Evolutionary conservation across 2,329 filamentous ascomycete species (phyloP).

Genomic region (Fusarium veterinarium): DNA sequence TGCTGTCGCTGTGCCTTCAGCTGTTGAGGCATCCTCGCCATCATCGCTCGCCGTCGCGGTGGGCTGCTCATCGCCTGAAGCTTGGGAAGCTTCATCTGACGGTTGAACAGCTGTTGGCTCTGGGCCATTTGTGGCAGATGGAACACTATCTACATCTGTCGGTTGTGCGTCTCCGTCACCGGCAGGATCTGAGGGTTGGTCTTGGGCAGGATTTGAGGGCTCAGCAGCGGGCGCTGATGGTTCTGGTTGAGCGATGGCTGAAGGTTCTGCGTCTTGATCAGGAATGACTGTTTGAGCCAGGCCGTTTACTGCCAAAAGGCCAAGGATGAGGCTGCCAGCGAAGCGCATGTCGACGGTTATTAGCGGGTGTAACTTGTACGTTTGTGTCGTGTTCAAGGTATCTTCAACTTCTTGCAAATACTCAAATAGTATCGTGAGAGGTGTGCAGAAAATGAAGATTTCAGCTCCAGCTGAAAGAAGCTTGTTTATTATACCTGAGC

Average conservation of each 20-base stretch:
- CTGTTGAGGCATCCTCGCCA: conserved; percentile 5
- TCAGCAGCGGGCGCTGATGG: conserved; percentile 24
- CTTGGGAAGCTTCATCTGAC: conserved; percentile 8
- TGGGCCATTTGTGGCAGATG: conserved; percentile 4
- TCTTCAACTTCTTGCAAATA: neutral
- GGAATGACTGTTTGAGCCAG: conserved; percentile 21
- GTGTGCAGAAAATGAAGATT: neutral
- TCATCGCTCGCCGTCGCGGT: conserved; percentile 4
- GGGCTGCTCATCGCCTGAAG: conserved; percentile 1
- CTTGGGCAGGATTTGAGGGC: conserved; percentile 11
- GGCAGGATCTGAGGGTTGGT: conserved; percentile 1
- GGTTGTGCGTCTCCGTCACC: neutral
- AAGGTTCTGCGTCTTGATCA: conserved; percentile 10
- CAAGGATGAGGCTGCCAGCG: conserved; percentile 24
- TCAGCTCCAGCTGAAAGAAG: conserved; percentile 4
- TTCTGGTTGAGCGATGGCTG: conserved; percentile 20
- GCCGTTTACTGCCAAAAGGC: conserved; percentile 30
- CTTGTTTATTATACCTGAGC: conserved; percentile 17
- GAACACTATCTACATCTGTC: neutral
- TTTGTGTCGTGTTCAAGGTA: neutral
- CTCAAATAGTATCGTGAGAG: neutral
- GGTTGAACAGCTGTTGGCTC: conserved; percentile 12
- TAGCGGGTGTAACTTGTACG: neutral
- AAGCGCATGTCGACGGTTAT: conserved; percentile 24
- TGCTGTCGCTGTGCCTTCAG: conserved; percentile 14